These are phyloP conservation scores for Phenoliferia sp. DNA, from an alignment of 1,284 basidiomycete genomes.

Conservation along the genomic window DNA sequence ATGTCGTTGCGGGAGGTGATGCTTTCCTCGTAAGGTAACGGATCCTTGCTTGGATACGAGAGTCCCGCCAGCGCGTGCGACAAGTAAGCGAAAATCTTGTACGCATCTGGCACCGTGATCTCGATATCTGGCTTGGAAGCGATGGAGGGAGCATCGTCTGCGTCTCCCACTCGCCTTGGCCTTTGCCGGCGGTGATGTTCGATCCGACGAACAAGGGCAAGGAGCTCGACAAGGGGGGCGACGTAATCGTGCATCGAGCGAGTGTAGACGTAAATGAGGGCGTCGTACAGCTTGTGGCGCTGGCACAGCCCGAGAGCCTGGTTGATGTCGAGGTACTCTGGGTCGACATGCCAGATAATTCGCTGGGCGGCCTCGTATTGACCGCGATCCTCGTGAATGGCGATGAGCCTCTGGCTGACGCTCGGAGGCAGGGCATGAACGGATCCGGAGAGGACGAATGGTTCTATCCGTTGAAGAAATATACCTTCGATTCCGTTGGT, in stretches of 20 bases:
- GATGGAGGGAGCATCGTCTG: conserved; percentile 32
- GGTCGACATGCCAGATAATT: conserved; percentile 94
- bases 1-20: conserved; percentile 44
- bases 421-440: conserved; percentile 68
- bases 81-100: conserved; percentile 92
- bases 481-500: conserved; percentile 80
- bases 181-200: conserved; percentile 49
- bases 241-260: conserved; percentile 82
- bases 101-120: conserved; percentile 65
- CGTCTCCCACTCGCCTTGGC: conserved; percentile 37
- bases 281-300: conserved; percentile 78
- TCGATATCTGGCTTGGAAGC: conserved; percentile 48
- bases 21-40: conserved; percentile 60
- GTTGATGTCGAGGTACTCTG: conserved; percentile 84
- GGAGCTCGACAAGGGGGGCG: conserved; percentile 78
- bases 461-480: conserved; percentile 76
- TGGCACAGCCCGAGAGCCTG: conserved; percentile 85
- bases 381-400: conserved; percentile 65
- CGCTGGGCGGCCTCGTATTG: conserved; percentile 75
- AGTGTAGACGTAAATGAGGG: conserved; percentile 89
- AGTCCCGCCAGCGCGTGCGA: conserved; percentile 77
- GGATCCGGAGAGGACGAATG: conserved; percentile 70
- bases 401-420: conserved; percentile 79
- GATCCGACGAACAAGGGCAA: conserved; percentile 68
- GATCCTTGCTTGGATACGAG: conserved; percentile 77